Evolutionary conservation across 192 early-diverging fungal genomes (phyloP).

Genomic region (Spinellus fusiger): DNA sequence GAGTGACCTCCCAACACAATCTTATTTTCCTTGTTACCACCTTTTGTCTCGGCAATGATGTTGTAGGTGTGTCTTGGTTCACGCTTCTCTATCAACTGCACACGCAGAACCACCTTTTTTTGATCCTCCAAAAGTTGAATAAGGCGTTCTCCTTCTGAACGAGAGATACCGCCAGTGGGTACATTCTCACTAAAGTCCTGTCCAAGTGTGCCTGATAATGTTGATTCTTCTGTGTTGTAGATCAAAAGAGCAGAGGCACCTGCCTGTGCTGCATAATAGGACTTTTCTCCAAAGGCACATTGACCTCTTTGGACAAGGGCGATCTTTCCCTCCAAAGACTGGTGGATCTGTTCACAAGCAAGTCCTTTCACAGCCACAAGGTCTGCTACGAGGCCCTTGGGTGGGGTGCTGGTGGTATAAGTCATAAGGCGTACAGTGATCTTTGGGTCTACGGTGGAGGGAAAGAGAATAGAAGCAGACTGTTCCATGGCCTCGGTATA

Average conservation of each 20-base stretch:
- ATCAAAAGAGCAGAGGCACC: conserved; percentile 63
- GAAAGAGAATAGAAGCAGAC: background rate
- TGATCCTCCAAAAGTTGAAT: background rate
- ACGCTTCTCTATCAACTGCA: background rate
- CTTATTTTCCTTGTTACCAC: conserved; percentile 38
- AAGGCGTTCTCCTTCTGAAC: background rate
- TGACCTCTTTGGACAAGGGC: conserved; percentile 63
- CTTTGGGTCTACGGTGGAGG: background rate
- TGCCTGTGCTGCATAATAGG: conserved; percentile 44
- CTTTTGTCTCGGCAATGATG: conserved; percentile 6
- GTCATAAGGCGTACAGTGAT: background rate
- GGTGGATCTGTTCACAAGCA: conserved; percentile 24
- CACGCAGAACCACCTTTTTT: background rate
- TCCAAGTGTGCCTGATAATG: conserved; percentile 2
- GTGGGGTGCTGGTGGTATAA: background rate
- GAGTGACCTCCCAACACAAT: conserved; percentile 59
- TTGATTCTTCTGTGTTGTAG: conserved; percentile 44
- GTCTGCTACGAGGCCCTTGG: background rate
- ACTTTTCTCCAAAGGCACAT: conserved; percentile 67
- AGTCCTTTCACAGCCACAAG: background rate
- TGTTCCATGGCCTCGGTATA: background rate
- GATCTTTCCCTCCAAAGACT: conserved; percentile 43
- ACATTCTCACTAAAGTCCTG: background rate
- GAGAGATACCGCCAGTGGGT: background rate
- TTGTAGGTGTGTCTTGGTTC: background rate